These are phyloP conservation scores for Castanopsis chinensis DNA, from an alignment of 306 rosid species.

Conservation along the genomic window DNA sequence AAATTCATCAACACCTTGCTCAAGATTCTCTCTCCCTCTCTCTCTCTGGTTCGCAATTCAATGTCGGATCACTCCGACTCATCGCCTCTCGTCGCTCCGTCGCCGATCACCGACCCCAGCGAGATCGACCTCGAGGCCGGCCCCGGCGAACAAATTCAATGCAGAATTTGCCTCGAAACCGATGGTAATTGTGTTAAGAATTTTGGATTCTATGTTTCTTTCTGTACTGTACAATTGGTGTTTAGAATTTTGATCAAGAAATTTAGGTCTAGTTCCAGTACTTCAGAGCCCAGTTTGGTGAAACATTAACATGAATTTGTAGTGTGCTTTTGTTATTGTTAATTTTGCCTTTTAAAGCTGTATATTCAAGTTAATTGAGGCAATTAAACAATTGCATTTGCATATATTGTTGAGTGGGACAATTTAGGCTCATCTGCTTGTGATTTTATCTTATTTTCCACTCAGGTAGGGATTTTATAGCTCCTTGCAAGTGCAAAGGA, in stretches of 20 bases:
- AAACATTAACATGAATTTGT: no score
- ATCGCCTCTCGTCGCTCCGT: constrained; percentile 75
- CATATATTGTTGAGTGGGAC: neutral
- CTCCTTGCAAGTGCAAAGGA: constrained; percentile 98
- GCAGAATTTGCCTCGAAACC: constrained; percentile 97
- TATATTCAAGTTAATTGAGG: no score
- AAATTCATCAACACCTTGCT: neutral
- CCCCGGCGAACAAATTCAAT: constrained; percentile 90
- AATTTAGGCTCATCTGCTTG: constrained; percentile 22
- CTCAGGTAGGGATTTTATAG: constrained; percentile 96
- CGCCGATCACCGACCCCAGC: constrained; percentile 48
- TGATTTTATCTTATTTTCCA: neutral
- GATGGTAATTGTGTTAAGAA: constrained; percentile 54
- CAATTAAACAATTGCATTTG: no score
- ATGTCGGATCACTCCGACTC: constrained; percentile 83
- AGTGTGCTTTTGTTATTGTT: no score
- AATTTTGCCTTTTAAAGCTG: no score
- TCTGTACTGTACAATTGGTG: neutral
- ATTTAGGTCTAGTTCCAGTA: neutral
- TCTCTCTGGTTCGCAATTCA: constrained; percentile 4
- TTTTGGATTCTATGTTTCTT: no score
- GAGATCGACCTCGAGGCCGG: constrained; percentile 99
- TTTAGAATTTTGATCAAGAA: neutral
- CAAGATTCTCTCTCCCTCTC: neutral
- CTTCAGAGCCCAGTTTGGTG: neutral